Base-by-base conservation (phyloP, 2,329 filamentous ascomycete genomes). In the Hirsutella thompsonii region DNA sequence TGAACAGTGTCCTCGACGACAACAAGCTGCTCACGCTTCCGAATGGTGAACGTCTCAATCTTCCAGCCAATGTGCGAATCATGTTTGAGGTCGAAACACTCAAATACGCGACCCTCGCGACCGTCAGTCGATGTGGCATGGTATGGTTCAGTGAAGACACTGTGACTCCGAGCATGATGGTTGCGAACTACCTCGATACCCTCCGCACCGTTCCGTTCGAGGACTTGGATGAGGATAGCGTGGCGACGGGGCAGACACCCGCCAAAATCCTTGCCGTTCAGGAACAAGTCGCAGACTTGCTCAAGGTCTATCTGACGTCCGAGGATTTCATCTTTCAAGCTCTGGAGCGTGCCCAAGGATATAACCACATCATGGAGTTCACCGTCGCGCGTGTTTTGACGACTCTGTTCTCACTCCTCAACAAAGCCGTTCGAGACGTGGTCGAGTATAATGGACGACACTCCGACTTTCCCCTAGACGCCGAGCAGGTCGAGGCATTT, bases 61-160 rank as follows among this genome's bases (percentile, higher is more conserved):
- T 99, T 35, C 93, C 92, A 4, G 56, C 83, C 2, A 98, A 99
- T 55, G 92, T 99, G 20, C 86, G 93, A 50, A 94, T 99, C 63
- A 95, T 99, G 89, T 99, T 99, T 55, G 92, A 99, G 67, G 92
- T 99, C 29, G 93, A 98, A 66, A 96, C 82, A 3, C 71, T 99
- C 45, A 94, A 93, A 58, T 98, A 98, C 58, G 92, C 92, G 30
- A 99, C 92, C 0, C 76, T 98, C 36, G 92, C 92, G 42, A 99
- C 92, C n/a, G 92, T 99, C 56, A 93, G 85, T 79, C 88, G 92
- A 66, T 99, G 92, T 60, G 92, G 92, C 72, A 99, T 99, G 92
- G 93, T 99, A 13, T 99, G 92, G 92, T 98, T 96, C 66, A 98
- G 88, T 57, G 90, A 95, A 54, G 93, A 98, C 56, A 96, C 89